Evolutionary conservation across 495 filamentous ascomycete genomes (phyloP).

Genomic region (Patellaria atrata): DNA sequence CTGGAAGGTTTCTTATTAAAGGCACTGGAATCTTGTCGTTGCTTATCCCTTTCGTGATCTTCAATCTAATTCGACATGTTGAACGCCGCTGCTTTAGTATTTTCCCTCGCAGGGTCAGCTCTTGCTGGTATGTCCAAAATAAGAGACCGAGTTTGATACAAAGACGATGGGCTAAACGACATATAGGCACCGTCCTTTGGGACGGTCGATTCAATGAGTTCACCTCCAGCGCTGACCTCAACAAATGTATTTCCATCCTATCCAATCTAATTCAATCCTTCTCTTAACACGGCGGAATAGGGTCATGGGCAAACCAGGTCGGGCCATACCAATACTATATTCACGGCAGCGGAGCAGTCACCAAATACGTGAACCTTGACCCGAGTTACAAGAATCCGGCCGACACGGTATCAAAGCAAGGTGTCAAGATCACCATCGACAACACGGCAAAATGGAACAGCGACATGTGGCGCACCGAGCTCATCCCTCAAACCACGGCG

Average conservation of each 20-base stretch:
- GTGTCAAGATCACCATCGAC: constrained; percentile 56
- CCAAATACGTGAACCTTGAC: constrained; percentile 41
- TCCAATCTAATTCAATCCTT: background rate
- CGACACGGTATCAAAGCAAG: constrained; percentile 44
- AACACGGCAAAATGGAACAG: constrained; percentile 29
- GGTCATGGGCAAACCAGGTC: constrained; percentile 52
- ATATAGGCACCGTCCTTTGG: constrained; percentile 35
- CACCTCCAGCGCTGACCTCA: constrained; percentile 33
- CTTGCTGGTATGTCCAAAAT: constrained; percentile 7
- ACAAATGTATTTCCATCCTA: constrained; percentile 25
- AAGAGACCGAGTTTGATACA: background rate
- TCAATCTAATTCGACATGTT: constrained; percentile 14
- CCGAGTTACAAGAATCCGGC: constrained; percentile 51
- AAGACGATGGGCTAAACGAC: background rate
- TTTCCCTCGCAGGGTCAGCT: constrained; percentile 12
- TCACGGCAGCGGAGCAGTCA: constrained; percentile 40
- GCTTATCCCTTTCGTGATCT: too few relatives aligned
- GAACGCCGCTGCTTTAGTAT: constrained; percentile 8
- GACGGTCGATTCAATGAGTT: constrained; percentile 49
- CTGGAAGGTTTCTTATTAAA: too few relatives aligned
- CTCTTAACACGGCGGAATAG: constrained; percentile 5
- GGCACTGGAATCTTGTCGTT: too few relatives aligned
- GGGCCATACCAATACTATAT: constrained; percentile 64
- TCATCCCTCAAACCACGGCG: constrained; percentile 55
- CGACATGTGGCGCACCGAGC: constrained; percentile 37